These are phyloP conservation scores for Venturia asperata DNA, from an alignment of 2,329 filamentous ascomycete species.

Conservation along the genomic window DNA sequence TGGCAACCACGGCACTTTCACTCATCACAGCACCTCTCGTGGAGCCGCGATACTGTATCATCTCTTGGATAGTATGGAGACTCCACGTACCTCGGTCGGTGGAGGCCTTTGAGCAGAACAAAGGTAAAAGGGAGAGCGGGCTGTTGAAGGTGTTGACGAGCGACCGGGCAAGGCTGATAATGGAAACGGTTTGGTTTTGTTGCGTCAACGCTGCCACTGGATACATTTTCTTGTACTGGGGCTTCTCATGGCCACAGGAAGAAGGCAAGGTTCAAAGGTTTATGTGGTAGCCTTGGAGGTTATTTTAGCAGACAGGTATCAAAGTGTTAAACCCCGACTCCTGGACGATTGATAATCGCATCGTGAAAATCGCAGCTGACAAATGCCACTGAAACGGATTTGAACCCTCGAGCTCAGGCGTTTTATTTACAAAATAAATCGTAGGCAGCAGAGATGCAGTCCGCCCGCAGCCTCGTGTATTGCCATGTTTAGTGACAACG, in stretches of 20 bases:
- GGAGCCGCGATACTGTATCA: constrained; percentile 91
- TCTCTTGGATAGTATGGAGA: constrained; percentile 91
- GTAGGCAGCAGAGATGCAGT: background rate
- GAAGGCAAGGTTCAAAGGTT: constrained; percentile 62
- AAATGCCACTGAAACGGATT: background rate
- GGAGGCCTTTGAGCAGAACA: background rate
- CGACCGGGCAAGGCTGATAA: constrained; percentile 14
- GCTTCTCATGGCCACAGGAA: constrained; percentile 61
- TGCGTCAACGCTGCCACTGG: constrained; percentile 59
- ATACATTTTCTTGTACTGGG: constrained; percentile 62
- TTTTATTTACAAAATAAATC: background rate
- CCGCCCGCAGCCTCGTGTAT: background rate
- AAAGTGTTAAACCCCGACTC: background rate
- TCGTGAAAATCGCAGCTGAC: background rate
- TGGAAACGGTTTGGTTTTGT: constrained; percentile 65
- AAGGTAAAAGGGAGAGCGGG: background rate
- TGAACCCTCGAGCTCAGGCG: background rate
- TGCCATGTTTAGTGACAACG: background rate
- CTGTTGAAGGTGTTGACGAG: background rate
- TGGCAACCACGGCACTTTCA: constrained; percentile 67
- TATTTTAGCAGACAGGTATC: background rate
- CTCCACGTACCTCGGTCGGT: constrained; percentile 56
- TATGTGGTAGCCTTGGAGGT: constrained; percentile 58
- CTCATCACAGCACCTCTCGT: constrained; percentile 85
- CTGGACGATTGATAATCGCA: background rate